Base-by-base conservation (phyloP, 1,284 basidiomycete species). In the Cutaneotrichosporon cavernicola region DNA sequence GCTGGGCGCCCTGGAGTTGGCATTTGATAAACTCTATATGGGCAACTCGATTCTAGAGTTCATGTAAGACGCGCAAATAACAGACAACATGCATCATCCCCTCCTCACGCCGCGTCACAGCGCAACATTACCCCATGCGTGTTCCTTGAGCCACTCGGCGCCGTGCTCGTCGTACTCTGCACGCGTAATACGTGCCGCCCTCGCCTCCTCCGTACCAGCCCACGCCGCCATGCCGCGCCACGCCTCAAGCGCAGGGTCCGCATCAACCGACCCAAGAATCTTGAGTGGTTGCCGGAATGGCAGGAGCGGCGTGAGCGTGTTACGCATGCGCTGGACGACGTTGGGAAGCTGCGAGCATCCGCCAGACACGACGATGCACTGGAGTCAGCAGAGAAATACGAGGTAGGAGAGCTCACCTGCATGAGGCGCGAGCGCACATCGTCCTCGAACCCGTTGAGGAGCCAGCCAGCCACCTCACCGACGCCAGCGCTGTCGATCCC, bases 401-500 rank as follows among this genome's bases (percentile, higher is more conserved):
- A n/a, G n/a, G 26, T 3, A 26, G 26, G 3, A 56, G n/a, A 30
- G 73, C 82, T 66, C 64, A 83, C 83, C 69, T 79, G 76, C 66
- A 83, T 88, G 63, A 94, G 82, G 43, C 86, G 80, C 14, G 80
- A 80, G 69, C 89, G 87, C 56, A 92, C 88, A 3, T 82, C 79
- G 46, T 88, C 85, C 4, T 86, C 81, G 79, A 96, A 97, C 11
- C 89, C 85, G n/a, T 88, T 86, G 56, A 99, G 84, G 40, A 98
- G 85, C 77, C 88, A 91, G 70, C 92, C 90, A 26, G 94, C 82
- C 1, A 97, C 87, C 79, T 99, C 97, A 14, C 89, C 91, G 4
- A 99, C 77, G 0, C 97, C 97, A 0, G 97, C 96, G 22, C 90
- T 92, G 78, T 99, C 97, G 26, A 97, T 85, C 0, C 97, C 97